Conservation (phyloP, 2,329 filamentous ascomycete genomes). For the Arthrocladium fulminans region DNA sequence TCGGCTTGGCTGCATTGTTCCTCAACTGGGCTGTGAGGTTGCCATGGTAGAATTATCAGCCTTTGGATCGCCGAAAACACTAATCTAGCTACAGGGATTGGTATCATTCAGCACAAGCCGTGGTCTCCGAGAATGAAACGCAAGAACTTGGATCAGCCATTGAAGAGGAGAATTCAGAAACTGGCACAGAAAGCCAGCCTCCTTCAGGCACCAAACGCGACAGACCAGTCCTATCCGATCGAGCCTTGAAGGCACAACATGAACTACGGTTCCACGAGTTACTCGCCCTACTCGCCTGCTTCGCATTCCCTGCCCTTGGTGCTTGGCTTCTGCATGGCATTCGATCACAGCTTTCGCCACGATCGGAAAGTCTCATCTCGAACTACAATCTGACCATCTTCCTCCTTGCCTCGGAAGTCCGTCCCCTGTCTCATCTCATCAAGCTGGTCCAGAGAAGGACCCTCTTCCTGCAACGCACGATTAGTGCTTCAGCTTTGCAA, state of each 20-base stretch:
- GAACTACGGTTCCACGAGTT: slow-evolving; percentile 70
- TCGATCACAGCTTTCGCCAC: slow-evolving; percentile 68
- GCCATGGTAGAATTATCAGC: slow-evolving; percentile 58
- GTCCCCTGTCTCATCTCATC: slow-evolving; percentile 71
- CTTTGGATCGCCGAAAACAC: not conserved
- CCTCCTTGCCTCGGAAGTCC: slow-evolving; percentile 74
- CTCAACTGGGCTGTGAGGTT: slow-evolving; percentile 86
- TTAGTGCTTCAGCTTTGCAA: slow-evolving; percentile 45
- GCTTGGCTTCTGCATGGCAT: slow-evolving; percentile 77
- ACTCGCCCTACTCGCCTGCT: slow-evolving; percentile 66
- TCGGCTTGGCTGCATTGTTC: slow-evolving; percentile 73
- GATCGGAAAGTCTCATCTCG: slow-evolving; percentile 77
- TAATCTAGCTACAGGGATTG: slow-evolving; percentile 47
- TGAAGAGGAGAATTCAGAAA: slow-evolving; percentile 13
- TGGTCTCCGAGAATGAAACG: slow-evolving; percentile 43
- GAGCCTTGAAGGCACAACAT: slow-evolving; percentile 33
- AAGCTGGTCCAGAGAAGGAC: slow-evolving; percentile 72
- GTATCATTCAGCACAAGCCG: slow-evolving; percentile 62
- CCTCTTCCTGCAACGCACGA: slow-evolving; percentile 68
- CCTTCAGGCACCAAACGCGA: slow-evolving; percentile 6
- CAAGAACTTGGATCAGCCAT: slow-evolving; percentile 19
- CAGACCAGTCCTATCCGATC: slow-evolving; percentile 5
- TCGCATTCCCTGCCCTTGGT: slow-evolving; percentile 66
- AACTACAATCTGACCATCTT: slow-evolving; percentile 92
- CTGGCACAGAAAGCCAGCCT: slow-evolving; percentile 1